Base-by-base conservation (phyloP, 176 grass and related monocot genomes). In the Triticum timopheevii region DNA sequence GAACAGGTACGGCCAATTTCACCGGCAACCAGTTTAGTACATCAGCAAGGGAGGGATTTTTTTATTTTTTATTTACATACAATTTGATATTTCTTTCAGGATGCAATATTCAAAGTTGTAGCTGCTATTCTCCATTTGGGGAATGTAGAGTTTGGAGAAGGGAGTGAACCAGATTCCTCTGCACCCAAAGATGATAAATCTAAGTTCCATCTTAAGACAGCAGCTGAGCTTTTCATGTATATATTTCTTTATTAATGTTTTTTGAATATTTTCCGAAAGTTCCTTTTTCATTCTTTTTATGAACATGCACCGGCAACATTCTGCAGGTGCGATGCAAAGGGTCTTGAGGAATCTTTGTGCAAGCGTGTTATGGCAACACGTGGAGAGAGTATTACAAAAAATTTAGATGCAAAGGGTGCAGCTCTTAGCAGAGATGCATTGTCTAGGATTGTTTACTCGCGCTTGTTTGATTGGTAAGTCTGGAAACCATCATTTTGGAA, bases 221-320 rank as follows among this genome's bases (percentile, higher is more conserved):
- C 96, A 82, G 96, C 96, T 63, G 93, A 98, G 81, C 96, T 98
- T 91, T 94, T 98, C 84, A 94, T 96, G 96, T 98, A 96, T 73
- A 77, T 38, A 38, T 36, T 30, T 30, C 7, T 36, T 7, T 8
- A 38, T 2, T 62, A 80, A 79, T 65, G 81, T 28, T 13, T 22
- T 59, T 65, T 84, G 31, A 38, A 34, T 20, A 61, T 80, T 85
- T 85, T 80, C 56, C 10, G 68, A 72, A 77, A 64, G 8, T 65
- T 56, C 79, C 65, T 38, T 77, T 28, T 70, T 79, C 28, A 84
- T 69, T 2, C 27, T 13, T 86, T 75, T 75, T 68, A 36, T 86
- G 79, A 42, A 83, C 39, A 80, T 80, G 7, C 49, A 54, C 4
- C 74, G 89, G 23, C 58, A 76, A 80, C 58, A 83, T 87, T 80